phyloP scores from a whole-genome alignment of 2,329 filamentous ascomycete species.

The Cyphellophora europaea region DNA sequence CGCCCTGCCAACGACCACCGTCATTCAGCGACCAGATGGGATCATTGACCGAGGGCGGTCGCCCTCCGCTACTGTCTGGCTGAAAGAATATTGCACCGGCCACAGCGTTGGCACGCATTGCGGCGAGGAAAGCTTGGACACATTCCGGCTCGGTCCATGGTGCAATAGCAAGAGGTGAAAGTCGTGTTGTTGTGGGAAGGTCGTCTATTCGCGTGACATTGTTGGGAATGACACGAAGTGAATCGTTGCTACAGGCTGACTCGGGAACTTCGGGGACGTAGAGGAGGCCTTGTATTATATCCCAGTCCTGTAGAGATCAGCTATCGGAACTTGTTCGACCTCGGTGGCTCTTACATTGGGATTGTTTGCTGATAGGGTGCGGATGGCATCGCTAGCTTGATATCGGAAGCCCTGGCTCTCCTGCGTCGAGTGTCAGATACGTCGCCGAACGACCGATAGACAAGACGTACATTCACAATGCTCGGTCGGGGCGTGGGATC shows the following conservation, averaged over 20 bases:
- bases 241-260: slow-evolving; percentile 54
- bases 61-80: slow-evolving; percentile 36
- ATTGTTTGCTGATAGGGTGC: slow-evolving; percentile 64
- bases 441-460: slow-evolving; percentile 17
- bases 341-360: no score
- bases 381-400: slow-evolving; percentile 48
- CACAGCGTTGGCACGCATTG: slow-evolving; percentile 52
- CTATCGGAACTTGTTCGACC: no score
- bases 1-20: slow-evolving; percentile 58
- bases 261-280: slow-evolving; percentile 66
- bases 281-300: slow-evolving; percentile 65
- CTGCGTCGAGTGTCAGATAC: slow-evolving; percentile 13
- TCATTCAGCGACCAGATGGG: slow-evolving; percentile 63
- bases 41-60: slow-evolving; percentile 58
- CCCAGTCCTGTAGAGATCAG: no score
- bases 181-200: slow-evolving; percentile 41
- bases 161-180: slow-evolving; percentile 61
- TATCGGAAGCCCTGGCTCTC: slow-evolving; percentile 21
- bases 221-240: slow-evolving; percentile 57
- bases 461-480: slow-evolving; percentile 26
- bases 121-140: slow-evolving; percentile 60
- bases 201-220: slow-evolving; percentile 68
- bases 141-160: slow-evolving; percentile 76
- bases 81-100: slow-evolving; percentile 51
- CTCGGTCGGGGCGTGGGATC: slow-evolving; percentile 21